Evolutionary conservation across 1,139 yeast species (phyloP), one percentile per base, ranked within the genome.

Genomic region (Blastobotrys proliferans): DNA sequence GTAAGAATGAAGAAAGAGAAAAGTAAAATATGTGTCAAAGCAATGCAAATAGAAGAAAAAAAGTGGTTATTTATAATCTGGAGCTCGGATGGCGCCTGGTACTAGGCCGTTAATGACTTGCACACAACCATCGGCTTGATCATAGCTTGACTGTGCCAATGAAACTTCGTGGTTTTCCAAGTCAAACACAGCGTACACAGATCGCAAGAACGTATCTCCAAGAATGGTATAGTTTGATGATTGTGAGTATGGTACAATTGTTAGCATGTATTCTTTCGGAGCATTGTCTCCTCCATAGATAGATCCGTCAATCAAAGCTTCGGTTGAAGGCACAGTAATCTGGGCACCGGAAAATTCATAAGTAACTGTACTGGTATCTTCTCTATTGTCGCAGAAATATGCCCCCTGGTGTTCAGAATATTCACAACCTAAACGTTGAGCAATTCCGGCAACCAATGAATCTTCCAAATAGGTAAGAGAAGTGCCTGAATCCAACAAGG

Each of bases 131-230:
- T 47, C 46, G 13, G 56, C 48, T 4, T 48, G 48, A 34, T 55
- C 51, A 42, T 46, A 48, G 30, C 47, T 28, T 6, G 45, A 27
- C 39, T 41, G 81, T 3, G 86, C 90, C 43, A 84, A 47, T 1
- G 79, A 76, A 16, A 83, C 68, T 54, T 77, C 76, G 40, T 64
- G 62, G 49, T 72, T 74, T 18, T 79, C 85, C 50, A 83, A 65
- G 61, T 85, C 87, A 51, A 76, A 83, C 31, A 84, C 90, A 35
- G 80, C 72, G 60, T 85, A 84, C 10, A 81, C 83, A 47, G 72
- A 69, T 51, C 83, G 70, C 57, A 85, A 66, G 62, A 85, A 78
- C 33, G 79, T 74, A 59, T 83, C 94, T 35, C 95, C 95, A 14
- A 84, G 61, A 20, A 75, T 47, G n/a, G 39, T 46, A 11, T 40